Conservation (phyloP, 169 alveolate genomes). For the Plasmodium vinckei region DNA sequence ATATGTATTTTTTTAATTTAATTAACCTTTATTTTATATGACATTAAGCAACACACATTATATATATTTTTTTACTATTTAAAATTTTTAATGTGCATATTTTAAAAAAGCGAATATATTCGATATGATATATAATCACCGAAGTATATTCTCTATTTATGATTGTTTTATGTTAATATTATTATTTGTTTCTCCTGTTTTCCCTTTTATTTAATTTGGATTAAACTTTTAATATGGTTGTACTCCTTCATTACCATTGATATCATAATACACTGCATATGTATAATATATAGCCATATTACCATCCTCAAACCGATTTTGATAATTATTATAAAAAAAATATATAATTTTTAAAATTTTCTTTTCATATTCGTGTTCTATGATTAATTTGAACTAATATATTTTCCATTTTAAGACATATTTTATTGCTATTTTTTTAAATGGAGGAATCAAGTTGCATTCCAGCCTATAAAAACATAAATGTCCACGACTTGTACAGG, state of each 20-base stretch:
- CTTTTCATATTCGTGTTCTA: too few species aligned
- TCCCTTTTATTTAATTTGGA: too few species aligned
- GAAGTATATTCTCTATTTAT: constrained; percentile 3
- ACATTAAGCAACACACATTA: constrained; percentile 6
- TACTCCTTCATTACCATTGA: too few species aligned
- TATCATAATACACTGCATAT: background rate
- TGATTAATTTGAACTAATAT: too few species aligned
- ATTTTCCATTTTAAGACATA: too few species aligned
- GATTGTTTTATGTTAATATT: background rate
- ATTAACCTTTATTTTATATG: background rate
- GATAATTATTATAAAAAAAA: too few species aligned
- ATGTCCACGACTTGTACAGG: constrained; percentile 28
- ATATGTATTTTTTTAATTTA: constrained; percentile 5
- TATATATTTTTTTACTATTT: constrained; percentile 26
- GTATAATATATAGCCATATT: constrained; percentile 1
- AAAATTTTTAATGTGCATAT: constrained; percentile 20
- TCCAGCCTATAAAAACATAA: constrained; percentile 61
- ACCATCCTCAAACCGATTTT: background rate
- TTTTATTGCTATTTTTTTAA: background rate
- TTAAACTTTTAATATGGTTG: too few species aligned
- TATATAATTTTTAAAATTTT: too few species aligned
- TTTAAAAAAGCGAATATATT: constrained; percentile 8
- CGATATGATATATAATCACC: constrained; percentile 2
- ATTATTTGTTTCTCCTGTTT: background rate
- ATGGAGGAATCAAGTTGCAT: constrained; percentile 60